phyloP scores from a whole-genome alignment of 805 yeast species.

The Pichia paraexigua region DNA sequence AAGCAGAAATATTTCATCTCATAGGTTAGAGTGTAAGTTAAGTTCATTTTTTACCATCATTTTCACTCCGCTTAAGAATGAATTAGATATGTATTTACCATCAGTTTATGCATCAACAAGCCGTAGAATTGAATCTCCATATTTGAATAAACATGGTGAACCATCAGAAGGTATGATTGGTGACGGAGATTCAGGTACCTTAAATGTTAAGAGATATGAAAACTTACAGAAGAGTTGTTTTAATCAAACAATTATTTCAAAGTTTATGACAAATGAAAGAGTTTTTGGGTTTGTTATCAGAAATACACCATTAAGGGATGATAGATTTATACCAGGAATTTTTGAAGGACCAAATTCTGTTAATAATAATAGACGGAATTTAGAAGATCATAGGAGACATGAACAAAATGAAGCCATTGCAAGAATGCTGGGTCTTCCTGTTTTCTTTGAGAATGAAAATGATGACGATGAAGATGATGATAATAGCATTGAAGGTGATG shows the following conservation, averaged over 20 bases:
- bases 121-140: slow-evolving; percentile 48
- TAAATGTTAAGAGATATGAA: slow-evolving; percentile 46
- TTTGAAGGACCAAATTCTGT: slow-evolving; percentile 1
- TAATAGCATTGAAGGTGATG: not conserved
- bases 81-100: slow-evolving; percentile 10
- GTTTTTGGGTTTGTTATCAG: slow-evolving; percentile 1
- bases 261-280: slow-evolving; percentile 10
- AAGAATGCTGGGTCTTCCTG: not conserved
- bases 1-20: slow-evolving; percentile 7
- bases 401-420: not conserved
- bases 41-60: slow-evolving; percentile 17
- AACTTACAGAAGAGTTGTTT: slow-evolving; percentile 55
- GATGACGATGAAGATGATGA: not conserved
- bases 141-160: slow-evolving; percentile 70
- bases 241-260: slow-evolving; percentile 31
- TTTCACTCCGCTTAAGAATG: slow-evolving; percentile 24
- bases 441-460: not conserved
- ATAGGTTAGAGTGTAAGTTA: slow-evolving; percentile 15
- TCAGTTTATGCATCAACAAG: slow-evolving; percentile 7
- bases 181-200: slow-evolving; percentile 47
- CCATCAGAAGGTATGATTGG: slow-evolving; percentile 47
- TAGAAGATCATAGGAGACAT: slow-evolving; percentile 9
- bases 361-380: not conserved
- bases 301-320: slow-evolving; percentile 6
- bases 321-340: slow-evolving; percentile 7